Conservation (phyloP, 2,329 filamentous ascomycete species). For the Curvularia sp. region DNA sequence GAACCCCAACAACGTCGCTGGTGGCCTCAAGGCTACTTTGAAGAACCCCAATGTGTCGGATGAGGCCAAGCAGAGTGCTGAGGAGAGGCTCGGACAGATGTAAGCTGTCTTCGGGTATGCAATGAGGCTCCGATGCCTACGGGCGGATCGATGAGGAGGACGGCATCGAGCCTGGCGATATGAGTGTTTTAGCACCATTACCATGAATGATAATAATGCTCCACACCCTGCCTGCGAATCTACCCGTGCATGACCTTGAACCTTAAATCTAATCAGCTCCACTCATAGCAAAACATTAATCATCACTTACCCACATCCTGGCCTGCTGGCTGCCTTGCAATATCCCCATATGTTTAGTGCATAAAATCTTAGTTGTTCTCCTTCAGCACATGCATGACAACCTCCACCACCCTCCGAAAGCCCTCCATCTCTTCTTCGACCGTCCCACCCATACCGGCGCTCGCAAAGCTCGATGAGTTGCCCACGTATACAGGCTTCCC, state of each 20-base stretch:
- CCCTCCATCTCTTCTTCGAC: slow-evolving; percentile 96
- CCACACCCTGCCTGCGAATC: background rate
- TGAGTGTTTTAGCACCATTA: background rate
- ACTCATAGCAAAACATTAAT: background rate
- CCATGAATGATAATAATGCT: slow-evolving; percentile 2
- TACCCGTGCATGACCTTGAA: background rate
- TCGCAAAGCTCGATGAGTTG: slow-evolving; percentile 81
- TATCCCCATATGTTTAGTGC: background rate
- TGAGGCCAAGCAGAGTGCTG: slow-evolving; percentile 64
- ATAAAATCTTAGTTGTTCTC: slow-evolving; percentile 8
- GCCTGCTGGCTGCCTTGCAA: background rate
- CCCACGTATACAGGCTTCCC: slow-evolving; percentile 85
- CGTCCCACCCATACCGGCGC: slow-evolving; percentile 76
- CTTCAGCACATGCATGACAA: slow-evolving; percentile 65
- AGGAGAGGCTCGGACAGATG: slow-evolving; percentile 58
- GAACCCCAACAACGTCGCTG: slow-evolving; percentile 62
- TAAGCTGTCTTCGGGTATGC: slow-evolving; percentile 1
- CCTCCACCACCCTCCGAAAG: slow-evolving; percentile 75
- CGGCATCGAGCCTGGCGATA: background rate
- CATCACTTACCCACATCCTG: background rate
- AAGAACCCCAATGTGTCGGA: slow-evolving; percentile 66
- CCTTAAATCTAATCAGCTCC: background rate
- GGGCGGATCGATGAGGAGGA: slow-evolving; percentile 7
- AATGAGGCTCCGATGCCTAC: background rate
- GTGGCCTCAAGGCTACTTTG: slow-evolving; percentile 52